Conservation (phyloP, 139 green algal species). For the Volvox africanus region DNA sequence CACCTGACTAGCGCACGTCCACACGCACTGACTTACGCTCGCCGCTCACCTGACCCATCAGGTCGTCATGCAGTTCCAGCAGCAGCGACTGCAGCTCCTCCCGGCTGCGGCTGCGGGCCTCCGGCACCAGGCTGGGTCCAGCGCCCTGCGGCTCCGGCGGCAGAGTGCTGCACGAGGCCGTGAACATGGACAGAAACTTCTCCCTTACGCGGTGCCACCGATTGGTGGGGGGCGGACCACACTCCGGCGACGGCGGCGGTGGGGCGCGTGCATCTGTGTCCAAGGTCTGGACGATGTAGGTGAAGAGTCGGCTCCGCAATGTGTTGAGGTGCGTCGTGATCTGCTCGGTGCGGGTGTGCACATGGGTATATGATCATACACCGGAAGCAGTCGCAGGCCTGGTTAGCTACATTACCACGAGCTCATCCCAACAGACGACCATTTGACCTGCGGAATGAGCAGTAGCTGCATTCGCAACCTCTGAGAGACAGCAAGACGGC, state of each 20-base stretch:
- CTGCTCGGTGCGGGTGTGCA: slow-evolving; percentile 43
- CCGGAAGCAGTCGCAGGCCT: no score
- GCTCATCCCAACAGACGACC: no score
- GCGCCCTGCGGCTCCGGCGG: not conserved
- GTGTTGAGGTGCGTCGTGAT: slow-evolving; percentile 70
- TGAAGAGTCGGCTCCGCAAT: slow-evolving; percentile 66
- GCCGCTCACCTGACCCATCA: slow-evolving; percentile 67
- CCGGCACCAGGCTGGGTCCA: slow-evolving; percentile 2
- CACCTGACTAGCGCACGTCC: not conserved
- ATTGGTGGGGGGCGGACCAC: not conserved
- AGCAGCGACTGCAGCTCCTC: slow-evolving; percentile 69
- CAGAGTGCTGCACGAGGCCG: not conserved
- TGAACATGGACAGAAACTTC: slow-evolving; percentile 66
- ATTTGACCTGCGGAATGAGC: no score
- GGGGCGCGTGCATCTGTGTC: slow-evolving; percentile 48
- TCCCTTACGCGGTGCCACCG: slow-evolving; percentile 57
- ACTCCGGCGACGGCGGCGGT: not conserved
- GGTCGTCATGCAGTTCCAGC: slow-evolving; percentile 72
- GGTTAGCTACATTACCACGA: no score
- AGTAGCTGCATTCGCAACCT: no score
- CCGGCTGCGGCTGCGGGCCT: slow-evolving; percentile 51
- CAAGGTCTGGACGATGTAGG: slow-evolving; percentile 59
- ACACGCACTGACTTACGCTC: no score
- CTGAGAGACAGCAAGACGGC: no score
- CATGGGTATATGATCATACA: no score